A percentile compares a stretch with the other conserved stretches of the same genome.
Conservation (phyloP, 805 yeast genomes). For the Henningerozyma blattae region DNA sequence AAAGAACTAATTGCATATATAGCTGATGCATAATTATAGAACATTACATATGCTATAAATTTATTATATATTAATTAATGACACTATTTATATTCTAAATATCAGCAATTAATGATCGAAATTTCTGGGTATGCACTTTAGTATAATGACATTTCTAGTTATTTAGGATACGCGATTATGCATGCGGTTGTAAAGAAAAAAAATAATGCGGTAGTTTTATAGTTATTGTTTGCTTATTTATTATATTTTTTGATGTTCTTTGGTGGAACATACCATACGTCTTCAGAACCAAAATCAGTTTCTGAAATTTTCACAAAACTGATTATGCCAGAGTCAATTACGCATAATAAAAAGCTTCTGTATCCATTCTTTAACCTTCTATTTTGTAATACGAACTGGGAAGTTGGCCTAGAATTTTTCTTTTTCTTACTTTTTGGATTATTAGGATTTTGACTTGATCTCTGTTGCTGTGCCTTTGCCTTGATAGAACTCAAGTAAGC, state of each 20-base stretch:
- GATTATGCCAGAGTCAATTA: conserved; percentile 64
- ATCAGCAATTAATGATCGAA: too few species aligned
- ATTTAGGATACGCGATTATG: too few species aligned
- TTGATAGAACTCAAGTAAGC: conserved; percentile 3
- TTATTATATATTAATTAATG: background rate
- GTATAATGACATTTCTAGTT: too few species aligned
- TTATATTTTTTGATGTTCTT: background rate
- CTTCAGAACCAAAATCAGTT: conserved; percentile 33
- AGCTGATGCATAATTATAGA: background rate
- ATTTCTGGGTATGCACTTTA: too few species aligned
- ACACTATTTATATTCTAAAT: too few species aligned
- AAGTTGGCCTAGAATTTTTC: conserved; percentile 7
- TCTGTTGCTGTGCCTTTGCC: conserved; percentile 3
- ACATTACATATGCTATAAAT: background rate
- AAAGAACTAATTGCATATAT: conserved; percentile 7
- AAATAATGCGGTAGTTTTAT: too few species aligned
- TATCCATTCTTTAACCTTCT: conserved; percentile 40
- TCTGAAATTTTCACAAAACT: conserved; percentile 47
- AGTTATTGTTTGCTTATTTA: too few species aligned
- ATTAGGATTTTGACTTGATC: conserved; percentile 1
- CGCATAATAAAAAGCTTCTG: conserved; percentile 45
- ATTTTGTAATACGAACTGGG: conserved; percentile 23
- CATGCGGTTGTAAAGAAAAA: too few species aligned
- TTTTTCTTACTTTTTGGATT: conserved; percentile 2
- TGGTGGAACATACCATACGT: conserved; percentile 22